These are phyloP conservation scores for Stagonosporopsis vannaccii DNA, from an alignment of 2,329 filamentous ascomycete genomes.

Conservation along the genomic window DNA sequence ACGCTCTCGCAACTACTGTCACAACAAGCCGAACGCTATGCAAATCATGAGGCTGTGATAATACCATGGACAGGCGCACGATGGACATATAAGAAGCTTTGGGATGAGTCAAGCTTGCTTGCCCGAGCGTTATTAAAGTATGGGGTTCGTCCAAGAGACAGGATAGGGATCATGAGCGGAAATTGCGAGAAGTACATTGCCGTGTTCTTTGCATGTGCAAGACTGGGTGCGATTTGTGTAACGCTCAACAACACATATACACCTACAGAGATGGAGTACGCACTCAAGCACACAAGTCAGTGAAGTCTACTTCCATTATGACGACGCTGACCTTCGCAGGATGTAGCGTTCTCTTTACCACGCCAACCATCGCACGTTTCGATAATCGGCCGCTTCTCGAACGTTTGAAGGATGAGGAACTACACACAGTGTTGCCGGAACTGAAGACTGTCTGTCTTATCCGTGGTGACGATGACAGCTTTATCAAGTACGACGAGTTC, in stretches of 20 bases:
- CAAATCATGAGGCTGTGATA: conserved; percentile 71
- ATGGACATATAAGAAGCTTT: conserved; percentile 66
- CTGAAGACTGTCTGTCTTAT: conserved; percentile 43
- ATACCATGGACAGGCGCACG: conserved; percentile 78
- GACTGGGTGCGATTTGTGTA: conserved; percentile 63
- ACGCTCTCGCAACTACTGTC: conserved; percentile 77
- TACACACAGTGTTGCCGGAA: conserved; percentile 32
- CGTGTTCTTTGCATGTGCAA: conserved; percentile 74
- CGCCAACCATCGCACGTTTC: conserved; percentile 70
- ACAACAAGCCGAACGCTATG: conserved; percentile 71
- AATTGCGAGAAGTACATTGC: conserved; percentile 67
- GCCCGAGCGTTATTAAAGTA: conserved; percentile 64
- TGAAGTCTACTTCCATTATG: conserved; percentile 1
- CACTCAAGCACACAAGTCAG: conserved; percentile 72
- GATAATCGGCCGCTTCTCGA: conserved; percentile 68
- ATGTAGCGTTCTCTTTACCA: conserved; percentile 77
- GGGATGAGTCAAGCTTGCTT: conserved; percentile 49
- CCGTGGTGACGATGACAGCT: conserved; percentile 52
- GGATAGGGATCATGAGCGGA: conserved; percentile 76
- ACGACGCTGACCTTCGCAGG: conserved; percentile 52
- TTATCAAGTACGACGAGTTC: conserved; percentile 67
- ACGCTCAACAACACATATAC: conserved; percentile 87
- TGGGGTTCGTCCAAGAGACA: conserved; percentile 72
- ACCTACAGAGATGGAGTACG: conserved; percentile 73
- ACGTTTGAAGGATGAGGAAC: conserved; percentile 32